These are phyloP conservation scores for Boletus pseudopeckii DNA, from an alignment of 768 basidiomycete genomes.

Conservation along the genomic window DNA sequence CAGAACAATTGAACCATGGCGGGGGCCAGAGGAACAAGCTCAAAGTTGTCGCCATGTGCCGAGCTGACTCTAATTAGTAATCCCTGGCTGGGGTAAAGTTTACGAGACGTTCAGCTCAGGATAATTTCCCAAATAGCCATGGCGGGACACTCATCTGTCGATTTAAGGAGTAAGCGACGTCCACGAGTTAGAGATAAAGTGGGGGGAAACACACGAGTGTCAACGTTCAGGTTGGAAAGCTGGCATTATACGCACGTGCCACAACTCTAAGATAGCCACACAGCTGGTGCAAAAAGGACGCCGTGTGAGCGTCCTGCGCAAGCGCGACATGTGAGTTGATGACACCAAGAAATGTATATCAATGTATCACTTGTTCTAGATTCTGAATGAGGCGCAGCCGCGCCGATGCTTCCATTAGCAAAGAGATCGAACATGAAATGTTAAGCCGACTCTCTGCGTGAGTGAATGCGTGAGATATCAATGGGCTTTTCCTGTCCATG, in stretches of 20 bases:
- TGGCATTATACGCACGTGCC: not conserved
- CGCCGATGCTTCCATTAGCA: too few relatives aligned
- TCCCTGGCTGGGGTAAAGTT: not conserved
- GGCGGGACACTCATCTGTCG: not conserved
- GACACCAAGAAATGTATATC: not conserved
- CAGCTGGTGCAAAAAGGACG: not conserved
- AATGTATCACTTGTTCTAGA: not conserved
- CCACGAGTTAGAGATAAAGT: not conserved
- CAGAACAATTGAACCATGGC: not conserved
- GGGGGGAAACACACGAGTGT: not conserved
- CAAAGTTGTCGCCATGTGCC: not conserved
- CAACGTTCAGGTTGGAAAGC: not conserved
- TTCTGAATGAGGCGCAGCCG: not conserved
- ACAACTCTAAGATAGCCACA: too few relatives aligned
- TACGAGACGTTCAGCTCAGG: not conserved
- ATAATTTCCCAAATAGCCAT: not conserved
- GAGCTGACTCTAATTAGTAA: not conserved
- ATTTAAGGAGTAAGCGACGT: not conserved
- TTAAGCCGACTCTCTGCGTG: not conserved
- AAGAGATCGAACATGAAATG: not conserved
- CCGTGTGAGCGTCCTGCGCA: not conserved
- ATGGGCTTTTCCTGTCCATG: not conserved
- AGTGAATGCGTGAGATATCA: not conserved
- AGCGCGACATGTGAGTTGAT: not conserved
- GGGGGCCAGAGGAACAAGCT: not conserved